These are phyloP conservation scores for Barnettozyma botsteinii DNA, from an alignment of 805 yeast species.

Conservation along the genomic window DNA sequence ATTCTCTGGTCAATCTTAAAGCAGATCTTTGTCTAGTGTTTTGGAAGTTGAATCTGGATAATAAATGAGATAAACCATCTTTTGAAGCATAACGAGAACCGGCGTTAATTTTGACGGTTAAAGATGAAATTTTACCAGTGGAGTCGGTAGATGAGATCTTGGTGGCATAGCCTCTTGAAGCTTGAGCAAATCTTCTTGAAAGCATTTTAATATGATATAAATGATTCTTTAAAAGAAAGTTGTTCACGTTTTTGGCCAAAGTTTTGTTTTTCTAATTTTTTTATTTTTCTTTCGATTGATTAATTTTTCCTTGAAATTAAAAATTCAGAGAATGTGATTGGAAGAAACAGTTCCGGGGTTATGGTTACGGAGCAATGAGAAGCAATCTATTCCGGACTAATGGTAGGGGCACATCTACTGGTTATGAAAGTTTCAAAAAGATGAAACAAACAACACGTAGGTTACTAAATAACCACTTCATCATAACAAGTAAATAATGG, in stretches of 20 bases:
- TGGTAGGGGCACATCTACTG: too few species aligned
- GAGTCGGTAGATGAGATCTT: slow-evolving; percentile 48
- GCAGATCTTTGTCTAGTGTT: slow-evolving; percentile 82
- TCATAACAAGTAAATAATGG: slow-evolving; percentile 17
- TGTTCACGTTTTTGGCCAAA: slow-evolving; percentile 2
- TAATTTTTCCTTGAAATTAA: slow-evolving; percentile 16
- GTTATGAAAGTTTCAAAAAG: too few species aligned
- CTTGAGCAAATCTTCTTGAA: slow-evolving; percentile 24
- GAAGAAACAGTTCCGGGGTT: slow-evolving; percentile 8
- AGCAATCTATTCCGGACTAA: too few species aligned
- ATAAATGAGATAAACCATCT: slow-evolving; percentile 82
- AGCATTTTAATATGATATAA: slow-evolving; percentile 15
- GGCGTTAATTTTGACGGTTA: slow-evolving; percentile 77
- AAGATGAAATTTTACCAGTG: slow-evolving; percentile 62
- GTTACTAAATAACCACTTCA: neutral
- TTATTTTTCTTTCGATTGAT: too few species aligned
- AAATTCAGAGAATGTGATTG: slow-evolving; percentile 24
- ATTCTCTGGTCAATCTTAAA: slow-evolving; percentile 87
- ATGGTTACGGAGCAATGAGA: neutral
- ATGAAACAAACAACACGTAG: neutral
- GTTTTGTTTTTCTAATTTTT: slow-evolving; percentile 8
- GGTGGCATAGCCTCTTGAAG: slow-evolving; percentile 32
- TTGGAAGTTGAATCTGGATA: slow-evolving; percentile 78
- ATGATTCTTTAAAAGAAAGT: too few species aligned
- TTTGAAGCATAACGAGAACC: slow-evolving; percentile 70